Conservation (phyloP, 192 early-diverging fungal genomes). For the Backusella macrospora region DNA sequence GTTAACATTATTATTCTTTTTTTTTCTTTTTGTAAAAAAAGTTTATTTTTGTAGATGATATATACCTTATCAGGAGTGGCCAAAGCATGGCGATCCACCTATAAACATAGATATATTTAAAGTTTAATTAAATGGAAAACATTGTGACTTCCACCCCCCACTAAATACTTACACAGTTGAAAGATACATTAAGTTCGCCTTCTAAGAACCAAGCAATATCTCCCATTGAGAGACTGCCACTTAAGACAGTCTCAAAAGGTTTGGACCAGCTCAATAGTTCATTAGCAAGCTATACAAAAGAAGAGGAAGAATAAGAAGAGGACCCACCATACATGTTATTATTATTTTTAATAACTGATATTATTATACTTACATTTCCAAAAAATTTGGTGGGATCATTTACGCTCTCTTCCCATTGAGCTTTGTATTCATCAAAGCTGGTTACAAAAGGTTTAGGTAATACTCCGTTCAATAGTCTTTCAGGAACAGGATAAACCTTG, state of each 20-base stretch:
- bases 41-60: conserved; percentile 10
- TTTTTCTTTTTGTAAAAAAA: conserved; percentile 24
- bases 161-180: conserved; percentile 89
- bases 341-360: too few species aligned
- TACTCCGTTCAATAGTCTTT: conserved; percentile 59
- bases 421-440: conserved; percentile 76
- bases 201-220: conserved; percentile 93
- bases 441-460: conserved; percentile 71
- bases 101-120: conserved; percentile 73
- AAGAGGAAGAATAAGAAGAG: neutral
- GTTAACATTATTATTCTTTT: conserved; percentile 66
- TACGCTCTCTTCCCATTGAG: conserved; percentile 79
- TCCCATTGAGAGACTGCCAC: conserved; percentile 78
- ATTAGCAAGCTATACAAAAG: conserved; percentile 58
- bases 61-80: conserved; percentile 69
- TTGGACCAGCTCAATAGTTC: conserved; percentile 82
- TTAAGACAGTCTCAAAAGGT: conserved; percentile 72
- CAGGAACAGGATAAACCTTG: conserved; percentile 53
- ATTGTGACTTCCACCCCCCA: neutral
- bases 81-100: conserved; percentile 80
- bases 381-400: conserved; percentile 79
- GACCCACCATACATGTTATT: neutral
- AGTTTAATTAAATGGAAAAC: conserved; percentile 33
- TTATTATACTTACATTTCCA: conserved; percentile 58
- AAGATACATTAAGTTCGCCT: conserved; percentile 87